Evolutionary conservation across 257 asterid genomes (phyloP).

Genomic region (Pogostemon cablin): DNA sequence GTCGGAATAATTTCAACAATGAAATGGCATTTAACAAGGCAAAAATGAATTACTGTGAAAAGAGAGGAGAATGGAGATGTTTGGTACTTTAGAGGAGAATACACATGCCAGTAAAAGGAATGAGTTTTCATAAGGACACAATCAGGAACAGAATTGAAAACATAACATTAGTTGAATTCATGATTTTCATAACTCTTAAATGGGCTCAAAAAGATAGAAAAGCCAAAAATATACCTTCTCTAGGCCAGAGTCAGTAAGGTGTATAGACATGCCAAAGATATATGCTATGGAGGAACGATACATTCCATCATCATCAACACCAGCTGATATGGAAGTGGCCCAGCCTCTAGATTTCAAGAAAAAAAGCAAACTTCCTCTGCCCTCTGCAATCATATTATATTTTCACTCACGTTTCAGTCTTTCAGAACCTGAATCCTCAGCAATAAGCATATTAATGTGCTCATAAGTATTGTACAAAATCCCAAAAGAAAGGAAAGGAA

Average conservation of each 20-base stretch:
- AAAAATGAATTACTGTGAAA: neutral
- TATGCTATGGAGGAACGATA: conserved; percentile 77
- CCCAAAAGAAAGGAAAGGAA: conserved; percentile 18
- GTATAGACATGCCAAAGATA: conserved; percentile 88
- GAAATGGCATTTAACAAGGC: conserved; percentile 10
- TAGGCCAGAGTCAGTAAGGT: conserved; percentile 89
- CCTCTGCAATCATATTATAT: conserved; percentile 69
- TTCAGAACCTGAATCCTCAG: conserved; percentile 33
- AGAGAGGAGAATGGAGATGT: neutral
- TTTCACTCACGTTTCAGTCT: conserved; percentile 27
- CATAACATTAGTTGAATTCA: neutral
- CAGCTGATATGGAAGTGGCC: conserved; percentile 91
- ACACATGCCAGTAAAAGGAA: neutral
- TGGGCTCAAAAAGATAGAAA: neutral
- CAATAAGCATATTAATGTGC: conserved; percentile 8
- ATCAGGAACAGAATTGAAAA: conserved; percentile 8
- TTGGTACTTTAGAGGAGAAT: neutral
- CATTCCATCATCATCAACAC: conserved; percentile 96
- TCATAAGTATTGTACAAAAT: conserved; percentile 21
- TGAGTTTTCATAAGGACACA: neutral
- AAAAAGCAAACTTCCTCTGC: conserved; percentile 89
- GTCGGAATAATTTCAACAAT: conserved; percentile 1
- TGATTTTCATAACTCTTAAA: neutral
- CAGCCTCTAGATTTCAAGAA: conserved; percentile 85
- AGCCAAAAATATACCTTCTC: conserved; percentile 58